These are phyloP conservation scores for Zygosaccharomyces gambellarensis DNA, from an alignment of 805 yeast species.

Conservation along the genomic window DNA sequence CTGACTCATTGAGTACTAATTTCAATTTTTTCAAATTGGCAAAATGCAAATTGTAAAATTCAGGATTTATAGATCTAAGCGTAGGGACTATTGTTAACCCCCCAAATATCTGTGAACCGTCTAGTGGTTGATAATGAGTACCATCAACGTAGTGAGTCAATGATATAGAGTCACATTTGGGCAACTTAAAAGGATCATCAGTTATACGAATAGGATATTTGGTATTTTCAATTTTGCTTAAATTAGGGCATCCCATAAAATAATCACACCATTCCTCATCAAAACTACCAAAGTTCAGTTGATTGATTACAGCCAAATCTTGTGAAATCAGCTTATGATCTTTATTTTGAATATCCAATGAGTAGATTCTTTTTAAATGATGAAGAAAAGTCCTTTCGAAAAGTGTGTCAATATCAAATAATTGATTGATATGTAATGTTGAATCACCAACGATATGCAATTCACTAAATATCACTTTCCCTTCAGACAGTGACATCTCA, in stretches of 20 bases:
- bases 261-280: constrained; percentile 11
- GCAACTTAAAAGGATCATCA: constrained; percentile 14
- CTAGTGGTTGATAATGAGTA: constrained; percentile 16
- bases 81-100: constrained; percentile 17
- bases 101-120: constrained; percentile 17
- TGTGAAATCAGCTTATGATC: constrained; percentile 17
- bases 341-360: constrained; percentile 18
- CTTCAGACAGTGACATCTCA: constrained; percentile 13
- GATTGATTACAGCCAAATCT: constrained; percentile 17
- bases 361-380: constrained; percentile 18
- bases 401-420: constrained; percentile 24
- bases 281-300: constrained; percentile 11
- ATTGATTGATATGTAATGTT: constrained; percentile 1
- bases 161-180: constrained; percentile 21
- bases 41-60: constrained; percentile 17
- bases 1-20: constrained; percentile 8
- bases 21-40: constrained; percentile 15
- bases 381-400: constrained; percentile 25
- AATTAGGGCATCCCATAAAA: constrained; percentile 15
- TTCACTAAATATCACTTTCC: constrained; percentile 20
- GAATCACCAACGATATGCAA: constrained; percentile 25
- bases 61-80: constrained; percentile 16
- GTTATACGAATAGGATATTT: constrained; percentile 17
- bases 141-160: constrained; percentile 21
- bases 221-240: constrained; percentile 18